A percentile compares a stretch with the other conserved stretches of the same genome.
Conservation (phyloP, 2,329 filamentous ascomycete species). For the Botrytis hyacinthi region DNA sequence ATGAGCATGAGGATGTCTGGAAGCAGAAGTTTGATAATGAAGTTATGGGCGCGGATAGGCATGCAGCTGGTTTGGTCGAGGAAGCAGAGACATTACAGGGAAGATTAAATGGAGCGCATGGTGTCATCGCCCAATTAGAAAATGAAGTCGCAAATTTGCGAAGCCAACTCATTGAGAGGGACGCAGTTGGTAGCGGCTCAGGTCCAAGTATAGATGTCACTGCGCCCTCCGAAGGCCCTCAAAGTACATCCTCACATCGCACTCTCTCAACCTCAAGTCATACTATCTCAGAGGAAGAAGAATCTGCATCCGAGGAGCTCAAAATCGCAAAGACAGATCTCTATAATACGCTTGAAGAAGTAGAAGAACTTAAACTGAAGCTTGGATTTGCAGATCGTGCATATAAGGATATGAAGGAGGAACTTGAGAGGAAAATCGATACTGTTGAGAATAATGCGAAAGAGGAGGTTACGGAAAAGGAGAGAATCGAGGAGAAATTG, state of each 20-base stretch:
- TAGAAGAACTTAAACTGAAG: constrained; percentile 10
- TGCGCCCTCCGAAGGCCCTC: not conserved
- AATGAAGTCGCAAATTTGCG: not conserved
- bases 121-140: not conserved
- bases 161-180: not conserved
- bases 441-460: not conserved
- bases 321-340: constrained; percentile 1
- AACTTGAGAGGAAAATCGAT: not conserved
- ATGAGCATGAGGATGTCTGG: constrained; percentile 3
- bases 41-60: not conserved
- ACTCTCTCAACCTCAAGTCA: not conserved
- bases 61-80: constrained; percentile 10
- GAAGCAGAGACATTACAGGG: constrained; percentile 12
- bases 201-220: not conserved
- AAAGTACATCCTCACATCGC: not conserved
- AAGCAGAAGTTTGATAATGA: constrained; percentile 3
- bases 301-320: not conserved
- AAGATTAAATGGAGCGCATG: constrained; percentile 11
- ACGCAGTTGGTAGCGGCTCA: not conserved
- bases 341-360: constrained; percentile 18
- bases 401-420: not conserved
- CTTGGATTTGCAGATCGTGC: not conserved
- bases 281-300: not conserved
- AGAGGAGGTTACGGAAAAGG: not conserved
- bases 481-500: not conserved